Conservation (phyloP, 73 alveolate genomes). For the Stentor coeruleus region DNA sequence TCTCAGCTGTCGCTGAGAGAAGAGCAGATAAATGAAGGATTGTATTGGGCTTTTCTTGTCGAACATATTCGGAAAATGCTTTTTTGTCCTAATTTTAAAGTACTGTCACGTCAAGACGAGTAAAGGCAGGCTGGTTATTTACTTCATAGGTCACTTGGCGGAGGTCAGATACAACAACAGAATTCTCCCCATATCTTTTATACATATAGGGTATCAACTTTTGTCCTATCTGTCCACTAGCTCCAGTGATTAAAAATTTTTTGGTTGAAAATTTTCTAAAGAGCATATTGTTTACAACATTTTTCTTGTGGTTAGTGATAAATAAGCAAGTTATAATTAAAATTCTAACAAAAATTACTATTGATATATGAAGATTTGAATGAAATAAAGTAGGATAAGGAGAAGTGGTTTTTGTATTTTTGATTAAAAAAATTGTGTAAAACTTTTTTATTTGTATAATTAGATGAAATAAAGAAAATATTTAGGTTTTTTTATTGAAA, state of each 20-base stretch:
- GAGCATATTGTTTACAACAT: too few relatives aligned
- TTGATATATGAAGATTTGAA: too few relatives aligned
- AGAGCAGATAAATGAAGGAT: conserved; percentile 46
- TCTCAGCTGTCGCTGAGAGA: conserved; percentile 46
- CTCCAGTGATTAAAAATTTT: background rate
- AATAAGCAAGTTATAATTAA: too few relatives aligned
- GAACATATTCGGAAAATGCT: conserved; percentile 1
- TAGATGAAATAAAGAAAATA: too few relatives aligned
- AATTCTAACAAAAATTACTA: too few relatives aligned
- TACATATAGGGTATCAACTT: background rate
- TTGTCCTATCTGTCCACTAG: background rate
- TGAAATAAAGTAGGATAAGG: too few relatives aligned
- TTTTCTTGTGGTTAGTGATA: too few relatives aligned
- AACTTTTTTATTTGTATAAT: too few relatives aligned
- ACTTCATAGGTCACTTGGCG: background rate
- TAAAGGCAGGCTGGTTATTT: background rate
- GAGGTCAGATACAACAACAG: background rate
- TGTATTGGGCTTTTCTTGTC: background rate
- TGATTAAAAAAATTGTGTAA: too few relatives aligned
- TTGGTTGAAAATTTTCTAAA: background rate
- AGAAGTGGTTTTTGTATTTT: too few relatives aligned
- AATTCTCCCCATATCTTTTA: background rate
- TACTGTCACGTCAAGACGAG: background rate
- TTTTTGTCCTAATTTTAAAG: too few relatives aligned
- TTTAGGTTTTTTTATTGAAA: too few relatives aligned